A percentile compares a stretch with the other conserved stretches of the same genome.
phyloP scores from a whole-genome alignment of 805 yeast genomes.

The Wickerhamomyces sydowiorum region DNA sequence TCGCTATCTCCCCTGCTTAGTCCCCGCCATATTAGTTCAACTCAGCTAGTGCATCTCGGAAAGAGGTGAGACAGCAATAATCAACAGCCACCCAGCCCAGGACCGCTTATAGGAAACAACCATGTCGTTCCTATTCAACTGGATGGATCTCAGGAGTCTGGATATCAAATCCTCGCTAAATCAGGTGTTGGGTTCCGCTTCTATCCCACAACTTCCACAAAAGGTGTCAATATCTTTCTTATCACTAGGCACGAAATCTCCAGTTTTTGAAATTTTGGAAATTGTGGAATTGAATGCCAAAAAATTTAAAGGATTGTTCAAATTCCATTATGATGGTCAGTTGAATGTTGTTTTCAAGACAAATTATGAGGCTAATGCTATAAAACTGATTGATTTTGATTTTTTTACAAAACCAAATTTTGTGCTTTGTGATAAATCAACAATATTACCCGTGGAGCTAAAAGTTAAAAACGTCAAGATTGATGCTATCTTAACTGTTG shows the following conservation, averaged over 20 bases:
- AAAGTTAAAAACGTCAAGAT: conserved; percentile 11
- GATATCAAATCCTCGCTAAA: conserved; percentile 19
- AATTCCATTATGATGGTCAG: conserved; percentile 19
- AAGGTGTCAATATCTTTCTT: conserved; percentile 12
- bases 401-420: conserved; percentile 21
- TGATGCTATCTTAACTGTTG: conserved; percentile 18
- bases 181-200: conserved; percentile 12
- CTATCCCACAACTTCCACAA: conserved; percentile 16
- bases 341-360: conserved; percentile 14
- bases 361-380: conserved; percentile 19
- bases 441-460: conserved; percentile 21
- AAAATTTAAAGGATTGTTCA: conserved; percentile 19
- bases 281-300: conserved; percentile 14
- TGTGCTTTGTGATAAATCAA: conserved; percentile 17
- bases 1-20: too few species aligned
- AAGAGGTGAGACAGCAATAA: background rate
- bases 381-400: conserved; percentile 21
- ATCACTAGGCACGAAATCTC: conserved; percentile 11
- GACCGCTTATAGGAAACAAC: background rate
- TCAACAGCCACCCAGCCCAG: background rate
- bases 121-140: conserved; percentile 22
- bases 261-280: conserved; percentile 17
- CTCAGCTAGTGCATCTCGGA: too few species aligned
- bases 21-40: too few species aligned
- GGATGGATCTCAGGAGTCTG: conserved; percentile 13